These are phyloP conservation scores for Stromatinia cepivora DNA, from an alignment of 2,329 filamentous ascomycete genomes.

Conservation along the genomic window DNA sequence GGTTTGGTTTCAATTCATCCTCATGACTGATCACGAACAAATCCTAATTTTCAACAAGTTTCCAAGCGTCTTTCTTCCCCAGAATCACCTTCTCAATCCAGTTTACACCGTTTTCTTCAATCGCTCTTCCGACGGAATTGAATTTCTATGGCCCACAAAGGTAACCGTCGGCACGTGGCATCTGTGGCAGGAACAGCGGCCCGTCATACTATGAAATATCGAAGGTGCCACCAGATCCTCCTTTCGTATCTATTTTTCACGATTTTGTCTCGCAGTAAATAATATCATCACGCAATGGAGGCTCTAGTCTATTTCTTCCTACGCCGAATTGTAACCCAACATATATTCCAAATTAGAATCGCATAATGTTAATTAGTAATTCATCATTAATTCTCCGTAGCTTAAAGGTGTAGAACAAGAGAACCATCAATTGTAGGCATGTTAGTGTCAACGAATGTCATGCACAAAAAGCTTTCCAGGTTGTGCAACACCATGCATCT, in stretches of 20 bases:
- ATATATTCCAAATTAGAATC: slow-evolving; percentile 4
- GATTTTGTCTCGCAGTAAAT: not conserved
- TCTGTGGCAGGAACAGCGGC: not conserved
- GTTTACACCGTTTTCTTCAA: not conserved
- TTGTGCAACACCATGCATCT: not conserved
- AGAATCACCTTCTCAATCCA: not conserved
- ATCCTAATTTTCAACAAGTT: not conserved
- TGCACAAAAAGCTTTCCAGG: not conserved
- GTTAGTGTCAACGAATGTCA: not conserved
- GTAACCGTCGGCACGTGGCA: not conserved
- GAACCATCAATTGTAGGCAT: not conserved
- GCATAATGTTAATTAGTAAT: not conserved
- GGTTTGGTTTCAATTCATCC: not conserved
- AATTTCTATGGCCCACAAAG: slow-evolving; percentile 1
- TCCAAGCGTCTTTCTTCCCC: not conserved
- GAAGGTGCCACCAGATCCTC: slow-evolving; percentile 9
- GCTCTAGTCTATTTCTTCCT: slow-evolving; percentile 2
- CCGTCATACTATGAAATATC: not conserved
- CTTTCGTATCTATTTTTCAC: not conserved
- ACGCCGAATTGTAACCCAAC: not conserved
- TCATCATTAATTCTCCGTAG: slow-evolving; percentile 13
- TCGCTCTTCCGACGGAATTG: not conserved
- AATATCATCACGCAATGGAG: not conserved
- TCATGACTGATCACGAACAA: not conserved
- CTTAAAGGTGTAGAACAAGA: not conserved